Percentiles rank a stretch among this genome's conserved stretches.
Evolutionary conservation across 2,329 filamentous ascomycete genomes (phyloP).

Genomic region (Fusarium sp.): DNA sequence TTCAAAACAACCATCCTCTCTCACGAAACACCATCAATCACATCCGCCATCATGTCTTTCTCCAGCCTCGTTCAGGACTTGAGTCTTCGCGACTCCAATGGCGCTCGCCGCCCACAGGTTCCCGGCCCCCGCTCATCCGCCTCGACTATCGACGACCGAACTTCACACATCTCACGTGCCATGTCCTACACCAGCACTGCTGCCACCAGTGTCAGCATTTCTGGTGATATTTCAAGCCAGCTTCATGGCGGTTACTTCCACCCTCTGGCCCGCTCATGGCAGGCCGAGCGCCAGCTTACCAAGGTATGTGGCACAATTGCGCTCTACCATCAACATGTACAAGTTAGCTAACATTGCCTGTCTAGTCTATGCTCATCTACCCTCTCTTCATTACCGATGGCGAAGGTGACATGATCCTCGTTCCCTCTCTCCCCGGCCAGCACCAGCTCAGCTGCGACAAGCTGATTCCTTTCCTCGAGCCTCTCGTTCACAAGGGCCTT

Average conservation of each 20-base stretch:
- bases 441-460: slow-evolving; percentile 89
- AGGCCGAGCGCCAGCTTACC: slow-evolving; percentile 85
- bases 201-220: slow-evolving; percentile 76
- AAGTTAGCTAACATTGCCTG: slow-evolving; percentile 27
- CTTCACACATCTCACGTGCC: slow-evolving; percentile 72
- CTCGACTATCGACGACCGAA: slow-evolving; percentile 70
- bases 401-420: slow-evolving; percentile 89
- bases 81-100: slow-evolving; percentile 67
- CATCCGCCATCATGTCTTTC: slow-evolving; percentile 68
- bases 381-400: slow-evolving; percentile 96
- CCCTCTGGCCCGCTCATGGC: slow-evolving; percentile 83
- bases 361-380: slow-evolving; percentile 96
- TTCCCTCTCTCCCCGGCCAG: slow-evolving; percentile 92
- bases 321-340: not conserved
- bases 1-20: slow-evolving; percentile 13
- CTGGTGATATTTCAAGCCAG: slow-evolving; percentile 83
- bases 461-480: slow-evolving; percentile 84
- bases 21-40: slow-evolving; percentile 19
- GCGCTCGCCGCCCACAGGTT: slow-evolving; percentile 59
- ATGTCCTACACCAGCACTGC: slow-evolving; percentile 76
- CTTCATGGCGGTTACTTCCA: slow-evolving; percentile 87
- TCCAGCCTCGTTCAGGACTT: slow-evolving; percentile 76
- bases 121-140: slow-evolving; percentile 59
- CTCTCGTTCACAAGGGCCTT: slow-evolving; percentile 89
- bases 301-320: slow-evolving; percentile 68